A percentile compares a stretch with the other conserved stretches of the same genome.
These are phyloP conservation scores for Copromyces sp. DNA, from an alignment of 495 filamentous ascomycete genomes.

Conservation along the genomic window DNA sequence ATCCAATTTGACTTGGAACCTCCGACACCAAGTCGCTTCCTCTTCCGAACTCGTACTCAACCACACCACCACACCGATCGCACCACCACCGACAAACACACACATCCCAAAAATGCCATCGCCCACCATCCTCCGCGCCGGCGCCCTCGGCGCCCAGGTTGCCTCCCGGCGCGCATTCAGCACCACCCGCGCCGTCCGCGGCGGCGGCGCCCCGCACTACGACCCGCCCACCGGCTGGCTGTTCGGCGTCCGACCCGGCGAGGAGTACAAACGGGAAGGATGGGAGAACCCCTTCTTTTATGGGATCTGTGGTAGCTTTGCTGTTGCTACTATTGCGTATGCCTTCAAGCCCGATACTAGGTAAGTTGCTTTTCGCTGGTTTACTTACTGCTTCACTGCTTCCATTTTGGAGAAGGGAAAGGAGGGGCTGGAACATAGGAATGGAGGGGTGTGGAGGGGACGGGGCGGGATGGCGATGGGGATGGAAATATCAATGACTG, in stretches of 20 bases:
- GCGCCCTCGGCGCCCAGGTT: constrained; percentile 1
- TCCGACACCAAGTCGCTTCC: no score
- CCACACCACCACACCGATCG: not conserved
- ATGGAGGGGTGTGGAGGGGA: not conserved
- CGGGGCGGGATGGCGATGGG: not conserved
- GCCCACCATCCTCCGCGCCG: not conserved
- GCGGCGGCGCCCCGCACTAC: constrained; percentile 65
- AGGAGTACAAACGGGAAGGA: constrained; percentile 91
- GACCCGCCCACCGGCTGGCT: constrained; percentile 89
- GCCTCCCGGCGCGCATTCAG: constrained; percentile 21
- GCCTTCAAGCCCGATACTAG: constrained; percentile 91
- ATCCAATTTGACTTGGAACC: no score
- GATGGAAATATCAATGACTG: not conserved
- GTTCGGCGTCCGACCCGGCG: constrained; percentile 79
- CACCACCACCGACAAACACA: not conserved
- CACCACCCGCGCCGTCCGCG: constrained; percentile 22
- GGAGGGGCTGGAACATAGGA: not conserved
- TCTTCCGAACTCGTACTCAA: no score
- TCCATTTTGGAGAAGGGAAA: not conserved
- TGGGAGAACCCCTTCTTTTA: constrained; percentile 88
- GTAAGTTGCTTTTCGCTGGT: not conserved
- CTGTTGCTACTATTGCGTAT: constrained; percentile 68
- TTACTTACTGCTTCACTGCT: no score
- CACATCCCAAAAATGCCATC: not conserved
- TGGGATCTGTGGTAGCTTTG: constrained; percentile 79